Evolutionary conservation across 225 moss, liverwort and hornwort species (phyloP).

Genomic region (Pseudoscleropodium purum): DNA sequence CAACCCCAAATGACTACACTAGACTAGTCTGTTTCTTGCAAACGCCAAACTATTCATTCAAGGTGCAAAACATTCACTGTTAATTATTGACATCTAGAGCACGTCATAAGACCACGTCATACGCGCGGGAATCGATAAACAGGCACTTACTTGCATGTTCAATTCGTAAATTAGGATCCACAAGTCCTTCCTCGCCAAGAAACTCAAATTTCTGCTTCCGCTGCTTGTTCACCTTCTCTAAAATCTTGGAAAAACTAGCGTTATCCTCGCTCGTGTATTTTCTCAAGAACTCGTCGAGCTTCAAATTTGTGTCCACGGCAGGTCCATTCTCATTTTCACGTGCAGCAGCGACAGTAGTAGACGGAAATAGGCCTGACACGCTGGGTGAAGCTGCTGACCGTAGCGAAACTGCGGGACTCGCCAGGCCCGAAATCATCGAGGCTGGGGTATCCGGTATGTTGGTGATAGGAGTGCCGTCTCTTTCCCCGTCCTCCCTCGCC

Average conservation of each 20-base stretch:
- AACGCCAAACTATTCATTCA: not conserved
- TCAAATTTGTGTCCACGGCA: slow-evolving; percentile 51
- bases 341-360: not conserved
- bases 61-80: not conserved
- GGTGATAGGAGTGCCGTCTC: slow-evolving; percentile 48
- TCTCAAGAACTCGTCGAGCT: slow-evolving; percentile 75
- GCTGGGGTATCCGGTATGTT: slow-evolving; percentile 53
- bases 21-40: not conserved
- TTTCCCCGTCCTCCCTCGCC: slow-evolving; percentile 62
- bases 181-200: slow-evolving; percentile 59
- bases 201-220: slow-evolving; percentile 65
- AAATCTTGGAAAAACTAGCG: slow-evolving; percentile 80
- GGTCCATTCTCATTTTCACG: slow-evolving; percentile 23
- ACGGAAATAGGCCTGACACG: slow-evolving; percentile 33
- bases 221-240: slow-evolving; percentile 90
- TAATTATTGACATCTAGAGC: not conserved
- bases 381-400: slow-evolving; percentile 67
- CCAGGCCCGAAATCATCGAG: slow-evolving; percentile 63
- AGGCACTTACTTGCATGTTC: slow-evolving; percentile 34
- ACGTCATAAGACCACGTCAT: not conserved
- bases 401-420: slow-evolving; percentile 63
- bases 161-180: slow-evolving; percentile 53
- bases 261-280: slow-evolving; percentile 98
- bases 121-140: not conserved
- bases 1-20: not conserved